Conservation (phyloP, 2,329 filamentous ascomycete genomes). For the Daldinia eschscholtzii region DNA sequence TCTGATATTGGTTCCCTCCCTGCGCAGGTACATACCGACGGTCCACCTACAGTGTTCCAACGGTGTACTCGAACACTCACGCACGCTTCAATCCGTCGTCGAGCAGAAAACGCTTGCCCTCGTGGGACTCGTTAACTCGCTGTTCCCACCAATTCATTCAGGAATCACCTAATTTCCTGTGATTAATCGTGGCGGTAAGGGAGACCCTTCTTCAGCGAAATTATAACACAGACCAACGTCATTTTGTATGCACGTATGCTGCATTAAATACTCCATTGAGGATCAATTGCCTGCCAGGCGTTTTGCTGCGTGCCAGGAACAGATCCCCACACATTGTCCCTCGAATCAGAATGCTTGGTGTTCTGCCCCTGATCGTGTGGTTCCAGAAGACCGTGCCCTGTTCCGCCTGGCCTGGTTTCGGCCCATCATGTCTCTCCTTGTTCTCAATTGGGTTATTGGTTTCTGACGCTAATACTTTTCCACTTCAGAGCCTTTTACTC, state of each 20-base stretch:
- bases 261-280: slow-evolving; percentile 45
- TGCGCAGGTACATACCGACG: slow-evolving; percentile 60
- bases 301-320: slow-evolving; percentile 48
- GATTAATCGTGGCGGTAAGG: slow-evolving; percentile 68
- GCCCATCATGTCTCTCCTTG: slow-evolving; percentile 39
- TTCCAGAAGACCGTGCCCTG: slow-evolving; percentile 46
- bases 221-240: slow-evolving; percentile 46
- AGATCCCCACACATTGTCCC: slow-evolving; percentile 45
- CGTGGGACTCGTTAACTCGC: slow-evolving; percentile 76
- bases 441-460: slow-evolving; percentile 43
- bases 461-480: slow-evolving; percentile 47
- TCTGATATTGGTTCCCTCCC: slow-evolving; percentile 51
- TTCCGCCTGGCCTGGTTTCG: slow-evolving; percentile 42
- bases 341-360: slow-evolving; percentile 46
- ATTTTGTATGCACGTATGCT: slow-evolving; percentile 44
- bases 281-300: slow-evolving; percentile 46
- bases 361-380: slow-evolving; percentile 47
- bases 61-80: slow-evolving; percentile 57
- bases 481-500: slow-evolving; percentile 52
- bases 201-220: slow-evolving; percentile 49
- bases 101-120: slow-evolving; percentile 57
- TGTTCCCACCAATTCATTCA: slow-evolving; percentile 65
- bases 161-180: slow-evolving; percentile 64
- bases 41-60: slow-evolving; percentile 51
- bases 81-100: slow-evolving; percentile 59